These are phyloP conservation scores for Starmerella stellata DNA, from an alignment of 805 yeast species.

Conservation along the genomic window DNA sequence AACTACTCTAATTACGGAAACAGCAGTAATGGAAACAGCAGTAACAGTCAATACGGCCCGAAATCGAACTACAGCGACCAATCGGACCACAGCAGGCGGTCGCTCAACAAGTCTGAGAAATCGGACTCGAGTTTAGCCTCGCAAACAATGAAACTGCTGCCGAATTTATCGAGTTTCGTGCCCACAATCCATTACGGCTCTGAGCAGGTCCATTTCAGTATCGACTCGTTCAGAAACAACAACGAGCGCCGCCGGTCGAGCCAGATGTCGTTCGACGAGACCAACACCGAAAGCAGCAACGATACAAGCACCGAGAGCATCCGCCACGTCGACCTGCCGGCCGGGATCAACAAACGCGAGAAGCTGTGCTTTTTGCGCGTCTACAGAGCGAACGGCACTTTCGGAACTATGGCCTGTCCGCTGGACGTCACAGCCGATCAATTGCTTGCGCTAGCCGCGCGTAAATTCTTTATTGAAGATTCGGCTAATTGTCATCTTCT, in stretches of 20 bases:
- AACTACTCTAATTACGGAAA: too few relatives aligned
- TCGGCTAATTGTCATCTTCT: slow-evolving; percentile 12
- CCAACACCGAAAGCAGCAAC: background rate
- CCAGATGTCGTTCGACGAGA: background rate
- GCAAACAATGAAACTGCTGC: background rate
- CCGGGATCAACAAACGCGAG: slow-evolving; percentile 1
- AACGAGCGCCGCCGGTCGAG: slow-evolving; percentile 1
- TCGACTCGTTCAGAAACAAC: background rate
- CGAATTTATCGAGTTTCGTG: background rate
- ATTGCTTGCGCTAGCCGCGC: slow-evolving; percentile 47
- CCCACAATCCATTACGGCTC: background rate
- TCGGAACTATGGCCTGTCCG: slow-evolving; percentile 66
- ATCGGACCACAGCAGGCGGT: background rate
- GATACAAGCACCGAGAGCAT: slow-evolving; percentile 1
- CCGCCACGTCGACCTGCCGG: slow-evolving; percentile 14
- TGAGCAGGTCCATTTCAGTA: background rate
- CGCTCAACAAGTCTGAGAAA: background rate
- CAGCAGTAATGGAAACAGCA: too few relatives aligned
- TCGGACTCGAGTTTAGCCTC: background rate
- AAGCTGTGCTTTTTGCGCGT: slow-evolving; percentile 34
- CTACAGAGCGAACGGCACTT: slow-evolving; percentile 67
- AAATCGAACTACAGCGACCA: background rate
- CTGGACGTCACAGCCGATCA: slow-evolving; percentile 63
- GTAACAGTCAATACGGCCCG: too few relatives aligned
- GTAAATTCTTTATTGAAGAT: slow-evolving; percentile 35